Evolutionary conservation across 192 early-diverging fungal species (phyloP).

Genomic region (Spizellomyces punctatus): DNA sequence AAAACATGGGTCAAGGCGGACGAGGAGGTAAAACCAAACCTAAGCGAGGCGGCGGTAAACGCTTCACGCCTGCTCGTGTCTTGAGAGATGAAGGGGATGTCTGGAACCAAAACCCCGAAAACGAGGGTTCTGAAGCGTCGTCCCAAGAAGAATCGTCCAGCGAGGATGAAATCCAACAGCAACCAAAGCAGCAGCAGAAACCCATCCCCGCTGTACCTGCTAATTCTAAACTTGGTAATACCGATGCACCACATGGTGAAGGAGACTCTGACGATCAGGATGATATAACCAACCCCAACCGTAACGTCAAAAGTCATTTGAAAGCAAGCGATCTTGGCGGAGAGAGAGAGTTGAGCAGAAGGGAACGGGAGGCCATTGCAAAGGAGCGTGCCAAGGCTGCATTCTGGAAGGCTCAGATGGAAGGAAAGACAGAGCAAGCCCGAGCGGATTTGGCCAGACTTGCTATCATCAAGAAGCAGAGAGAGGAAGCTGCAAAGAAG

Average conservation of each 20-base stretch:
- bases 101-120: constrained; percentile 19
- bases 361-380: constrained; percentile 49
- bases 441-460: constrained; percentile 52
- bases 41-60: constrained; percentile 46
- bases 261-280: constrained; percentile 19
- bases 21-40: constrained; percentile 76
- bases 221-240: constrained; percentile 29
- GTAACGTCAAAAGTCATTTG: constrained; percentile 23
- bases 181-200: constrained; percentile 6
- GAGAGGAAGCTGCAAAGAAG: constrained; percentile 55
- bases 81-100: constrained; percentile 28
- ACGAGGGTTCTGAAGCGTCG: constrained; percentile 13
- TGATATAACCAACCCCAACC: constrained; percentile 45
- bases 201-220: constrained; percentile 2
- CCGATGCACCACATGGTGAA: background rate
- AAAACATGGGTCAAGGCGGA: background rate
- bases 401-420: constrained; percentile 54
- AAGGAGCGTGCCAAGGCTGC: constrained; percentile 48
- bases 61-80: constrained; percentile 34
- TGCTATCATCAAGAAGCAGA: constrained; percentile 57
- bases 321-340: constrained; percentile 43
- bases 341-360: constrained; percentile 35
- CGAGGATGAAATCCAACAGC: constrained; percentile 26
- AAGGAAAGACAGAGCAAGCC: constrained; percentile 61
- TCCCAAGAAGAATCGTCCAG: constrained; percentile 17